Percentiles rank a stretch among this genome's conserved stretches.
These are phyloP conservation scores for Syzygium aqueum DNA, from an alignment of 345 rosid species.

Conservation along the genomic window DNA sequence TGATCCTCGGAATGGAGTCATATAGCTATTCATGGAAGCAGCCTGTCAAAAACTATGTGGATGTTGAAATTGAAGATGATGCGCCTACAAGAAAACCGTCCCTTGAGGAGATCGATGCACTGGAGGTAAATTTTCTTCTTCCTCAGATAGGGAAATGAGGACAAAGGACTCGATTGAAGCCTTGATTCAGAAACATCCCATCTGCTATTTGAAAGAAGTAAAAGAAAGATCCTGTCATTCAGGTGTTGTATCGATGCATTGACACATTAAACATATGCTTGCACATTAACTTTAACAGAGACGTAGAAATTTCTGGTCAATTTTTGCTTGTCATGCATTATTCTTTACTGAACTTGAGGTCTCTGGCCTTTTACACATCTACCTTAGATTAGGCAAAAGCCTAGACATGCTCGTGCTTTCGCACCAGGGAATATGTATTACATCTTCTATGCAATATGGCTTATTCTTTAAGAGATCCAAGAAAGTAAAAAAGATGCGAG, in stretches of 20 bases:
- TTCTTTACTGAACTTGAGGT: background rate
- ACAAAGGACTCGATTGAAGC: background rate
- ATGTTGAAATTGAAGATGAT: slow-evolving; percentile 79
- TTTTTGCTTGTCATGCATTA: background rate
- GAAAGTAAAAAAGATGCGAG: background rate
- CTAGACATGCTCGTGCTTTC: background rate
- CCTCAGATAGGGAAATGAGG: background rate
- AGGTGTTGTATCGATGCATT: background rate
- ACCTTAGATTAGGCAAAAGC: background rate
- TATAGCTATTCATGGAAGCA: slow-evolving; percentile 29
- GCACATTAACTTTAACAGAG: background rate
- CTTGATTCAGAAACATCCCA: background rate
- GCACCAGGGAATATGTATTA: background rate
- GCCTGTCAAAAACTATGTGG: slow-evolving; percentile 24
- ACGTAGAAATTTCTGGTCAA: background rate
- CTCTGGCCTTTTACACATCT: background rate
- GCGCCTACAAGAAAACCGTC: slow-evolving; percentile 83
- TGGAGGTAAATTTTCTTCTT: slow-evolving; percentile 51
- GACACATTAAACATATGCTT: background rate
- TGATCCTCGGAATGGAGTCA: slow-evolving; percentile 75
- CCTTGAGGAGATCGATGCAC: slow-evolving; percentile 94
- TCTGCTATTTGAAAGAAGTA: background rate
- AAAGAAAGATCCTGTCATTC: background rate
- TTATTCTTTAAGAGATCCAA: background rate
- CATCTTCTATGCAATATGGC: background rate